Conservation (phyloP, 345 rosid species). For the Fremontodendron californicum region DNA sequence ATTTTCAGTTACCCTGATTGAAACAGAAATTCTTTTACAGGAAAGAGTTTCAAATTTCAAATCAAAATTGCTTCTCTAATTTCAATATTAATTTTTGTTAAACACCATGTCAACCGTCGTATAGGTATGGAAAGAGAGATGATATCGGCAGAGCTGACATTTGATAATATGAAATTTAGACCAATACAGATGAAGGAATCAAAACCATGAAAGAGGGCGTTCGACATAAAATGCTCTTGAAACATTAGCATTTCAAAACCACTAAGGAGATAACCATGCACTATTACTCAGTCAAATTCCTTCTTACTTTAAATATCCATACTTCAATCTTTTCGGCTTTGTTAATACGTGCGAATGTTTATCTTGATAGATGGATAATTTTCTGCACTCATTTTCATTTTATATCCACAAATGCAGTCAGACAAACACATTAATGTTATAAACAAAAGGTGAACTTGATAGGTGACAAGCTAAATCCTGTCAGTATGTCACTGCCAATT, state of each 20-base stretch:
- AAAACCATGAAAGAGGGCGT: conserved; percentile 10
- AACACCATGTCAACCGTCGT: conserved; percentile 68
- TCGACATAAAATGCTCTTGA: neutral
- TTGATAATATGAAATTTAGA: conserved; percentile 3
- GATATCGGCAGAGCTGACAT: conserved; percentile 78
- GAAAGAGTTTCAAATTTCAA: neutral
- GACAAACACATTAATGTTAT: neutral
- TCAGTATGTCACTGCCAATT: too few species aligned
- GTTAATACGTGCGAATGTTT: too few species aligned
- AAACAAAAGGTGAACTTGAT: neutral
- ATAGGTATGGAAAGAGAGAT: conserved; percentile 83
- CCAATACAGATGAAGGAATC: neutral
- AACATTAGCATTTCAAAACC: too few species aligned
- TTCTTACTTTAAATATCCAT: too few species aligned
- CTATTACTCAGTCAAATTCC: neutral
- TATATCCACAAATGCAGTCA: neutral
- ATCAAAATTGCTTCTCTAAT: neutral
- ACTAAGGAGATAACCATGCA: neutral
- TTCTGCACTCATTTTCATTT: neutral
- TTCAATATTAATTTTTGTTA: conserved; percentile 21
- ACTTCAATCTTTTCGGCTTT: neutral
- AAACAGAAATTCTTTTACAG: neutral
- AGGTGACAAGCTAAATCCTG: neutral
- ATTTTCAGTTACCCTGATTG: too few species aligned
- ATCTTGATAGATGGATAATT: neutral